Evolutionary conservation across 2,329 filamentous ascomycete genomes (phyloP).

Genomic region (Talaromyces islandicus): DNA sequence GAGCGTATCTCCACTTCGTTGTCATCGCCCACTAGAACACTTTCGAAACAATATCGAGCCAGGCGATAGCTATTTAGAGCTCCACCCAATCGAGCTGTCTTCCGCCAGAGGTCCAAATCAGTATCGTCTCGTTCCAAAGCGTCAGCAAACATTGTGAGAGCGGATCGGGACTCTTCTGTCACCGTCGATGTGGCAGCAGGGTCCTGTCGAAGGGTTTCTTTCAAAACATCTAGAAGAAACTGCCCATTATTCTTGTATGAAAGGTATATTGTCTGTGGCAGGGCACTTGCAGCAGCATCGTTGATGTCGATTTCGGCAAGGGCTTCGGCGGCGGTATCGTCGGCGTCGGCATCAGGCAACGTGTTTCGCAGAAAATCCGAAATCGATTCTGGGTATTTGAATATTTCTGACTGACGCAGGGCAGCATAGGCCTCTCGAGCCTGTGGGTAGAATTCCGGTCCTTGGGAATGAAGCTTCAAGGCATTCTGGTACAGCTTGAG

Average conservation of each 20-base stretch:
- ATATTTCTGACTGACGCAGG: constrained; percentile 88
- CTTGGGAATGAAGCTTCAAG: constrained; percentile 84
- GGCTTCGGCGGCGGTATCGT: constrained; percentile 20
- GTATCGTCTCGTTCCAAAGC: constrained; percentile 60
- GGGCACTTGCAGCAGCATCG: constrained; percentile 70
- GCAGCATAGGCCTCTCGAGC: constrained; percentile 75
- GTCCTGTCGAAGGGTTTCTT: constrained; percentile 38
- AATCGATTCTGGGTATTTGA: constrained; percentile 79
- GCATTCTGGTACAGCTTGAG: constrained; percentile 90
- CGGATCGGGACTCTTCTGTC: constrained; percentile 33
- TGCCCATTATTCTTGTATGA: constrained; percentile 95
- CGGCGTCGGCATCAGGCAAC: constrained; percentile 36
- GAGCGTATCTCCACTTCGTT: constrained; percentile 49
- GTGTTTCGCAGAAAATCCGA: constrained; percentile 76
- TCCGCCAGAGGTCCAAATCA: constrained; percentile 59
- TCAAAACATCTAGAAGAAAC: constrained; percentile 73
- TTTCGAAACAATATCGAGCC: constrained; percentile 57
- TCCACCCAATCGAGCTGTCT: constrained; percentile 52
- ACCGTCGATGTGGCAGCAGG: constrained; percentile 13
- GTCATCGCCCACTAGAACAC: constrained; percentile 57
- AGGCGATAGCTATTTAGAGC: constrained; percentile 54
- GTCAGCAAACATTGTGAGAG: constrained; percentile 52
- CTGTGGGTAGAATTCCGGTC: constrained; percentile 66
- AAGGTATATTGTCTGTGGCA: constrained; percentile 85
- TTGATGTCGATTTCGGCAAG: constrained; percentile 53